These are phyloP conservation scores for Stephania japonica DNA, from an alignment of 164 flowering plant species.

Conservation along the genomic window DNA sequence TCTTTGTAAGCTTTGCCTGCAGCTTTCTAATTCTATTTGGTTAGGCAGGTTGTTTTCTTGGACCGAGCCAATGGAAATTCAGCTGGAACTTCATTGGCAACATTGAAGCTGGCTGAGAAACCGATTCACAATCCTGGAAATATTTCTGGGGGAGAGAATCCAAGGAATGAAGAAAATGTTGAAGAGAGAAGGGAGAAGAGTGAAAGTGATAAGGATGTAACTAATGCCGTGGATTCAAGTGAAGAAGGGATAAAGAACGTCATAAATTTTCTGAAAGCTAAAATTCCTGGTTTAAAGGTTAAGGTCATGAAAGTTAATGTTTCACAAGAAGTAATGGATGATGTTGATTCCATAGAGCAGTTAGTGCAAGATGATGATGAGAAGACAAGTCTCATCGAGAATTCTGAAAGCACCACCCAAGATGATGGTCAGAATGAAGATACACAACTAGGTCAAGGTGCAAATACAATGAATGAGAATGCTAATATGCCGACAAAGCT, in stretches of 20 bases:
- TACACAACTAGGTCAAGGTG: constrained; percentile 36
- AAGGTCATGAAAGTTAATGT: constrained; percentile 67
- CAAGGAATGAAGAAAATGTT: constrained; percentile 33
- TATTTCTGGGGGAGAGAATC: constrained; percentile 36
- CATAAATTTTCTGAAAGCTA: constrained; percentile 72
- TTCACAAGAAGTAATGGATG: constrained; percentile 44
- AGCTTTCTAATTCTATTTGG: constrained; percentile 15
- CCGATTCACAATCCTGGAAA: constrained; percentile 33
- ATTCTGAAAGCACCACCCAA: constrained; percentile 39
- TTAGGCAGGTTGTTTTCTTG: constrained; percentile 73
- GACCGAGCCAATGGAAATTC: constrained; percentile 48
- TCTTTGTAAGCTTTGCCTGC: neutral
- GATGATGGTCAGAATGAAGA: constrained; percentile 51
- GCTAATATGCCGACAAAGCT: constrained; percentile 54
- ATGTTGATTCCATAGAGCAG: constrained; percentile 45
- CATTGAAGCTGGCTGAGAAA: constrained; percentile 36
- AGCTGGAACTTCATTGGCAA: constrained; percentile 20
- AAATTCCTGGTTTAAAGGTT: constrained; percentile 80
- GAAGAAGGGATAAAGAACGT: constrained; percentile 90
- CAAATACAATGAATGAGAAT: constrained; percentile 39
- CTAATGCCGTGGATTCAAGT: constrained; percentile 27
- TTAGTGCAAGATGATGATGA: constrained; percentile 53
- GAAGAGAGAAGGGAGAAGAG: constrained; percentile 49
- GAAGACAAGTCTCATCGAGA: constrained; percentile 30
- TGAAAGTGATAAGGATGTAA: constrained; percentile 53